phyloP scores from a whole-genome alignment of 805 yeast genomes.

The Vanderwaltozyma verrucispora region DNA sequence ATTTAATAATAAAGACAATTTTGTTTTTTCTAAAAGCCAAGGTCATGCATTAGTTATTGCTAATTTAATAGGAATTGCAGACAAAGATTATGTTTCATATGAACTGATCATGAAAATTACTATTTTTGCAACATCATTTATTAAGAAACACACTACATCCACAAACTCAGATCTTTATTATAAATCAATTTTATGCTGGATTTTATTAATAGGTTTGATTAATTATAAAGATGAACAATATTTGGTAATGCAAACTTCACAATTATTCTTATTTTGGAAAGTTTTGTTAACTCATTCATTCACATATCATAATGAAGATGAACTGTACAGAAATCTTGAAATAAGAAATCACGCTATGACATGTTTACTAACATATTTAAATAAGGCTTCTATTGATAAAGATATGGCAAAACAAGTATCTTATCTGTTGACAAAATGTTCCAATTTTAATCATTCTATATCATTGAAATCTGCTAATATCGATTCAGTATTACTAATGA shows the following conservation, averaged over 20 bases:
- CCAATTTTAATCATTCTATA: constrained; percentile 26
- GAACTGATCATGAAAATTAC: constrained; percentile 36
- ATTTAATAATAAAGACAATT: constrained; percentile 18
- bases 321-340: constrained; percentile 34
- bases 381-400: constrained; percentile 30
- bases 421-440: constrained; percentile 37
- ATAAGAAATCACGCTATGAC: constrained; percentile 49
- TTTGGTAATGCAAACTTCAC: constrained; percentile 45
- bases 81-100: constrained; percentile 35
- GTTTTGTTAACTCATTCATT: constrained; percentile 42
- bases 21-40: constrained; percentile 28
- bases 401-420: constrained; percentile 38
- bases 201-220: constrained; percentile 51
- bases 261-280: constrained; percentile 55
- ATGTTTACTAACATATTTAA: constrained; percentile 44
- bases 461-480: constrained; percentile 18
- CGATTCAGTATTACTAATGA: constrained; percentile 26
- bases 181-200: constrained; percentile 46
- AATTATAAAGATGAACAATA: constrained; percentile 44
- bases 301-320: constrained; percentile 30
- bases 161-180: constrained; percentile 26
- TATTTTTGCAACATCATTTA: constrained; percentile 34
- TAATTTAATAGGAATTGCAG: constrained; percentile 27
- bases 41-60: constrained; percentile 33
- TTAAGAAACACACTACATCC: constrained; percentile 30